Conservation (phyloP, 176 grass and related monocot genomes). For the Raddia guianensis region DNA sequence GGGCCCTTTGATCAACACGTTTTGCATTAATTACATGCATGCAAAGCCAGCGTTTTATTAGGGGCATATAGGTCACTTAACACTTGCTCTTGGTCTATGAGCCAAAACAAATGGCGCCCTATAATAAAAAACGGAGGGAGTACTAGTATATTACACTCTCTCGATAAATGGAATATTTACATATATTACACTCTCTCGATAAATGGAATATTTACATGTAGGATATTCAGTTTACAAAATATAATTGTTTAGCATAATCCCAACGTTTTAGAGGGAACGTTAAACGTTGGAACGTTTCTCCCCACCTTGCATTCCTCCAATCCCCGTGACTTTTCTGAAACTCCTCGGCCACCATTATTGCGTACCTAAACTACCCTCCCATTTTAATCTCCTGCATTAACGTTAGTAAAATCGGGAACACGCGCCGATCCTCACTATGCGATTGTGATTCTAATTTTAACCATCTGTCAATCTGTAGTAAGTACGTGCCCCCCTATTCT, state of each 20-base stretch:
- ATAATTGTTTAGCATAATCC: neutral
- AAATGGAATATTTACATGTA: no score
- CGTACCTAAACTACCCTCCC: conserved; percentile 18
- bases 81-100: no score
- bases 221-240: no score
- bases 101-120: no score
- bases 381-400: conserved; percentile 43
- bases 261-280: neutral
- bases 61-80: no score
- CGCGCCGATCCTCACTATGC: neutral
- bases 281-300: neutral
- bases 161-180: no score
- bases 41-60: no score
- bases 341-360: conserved; percentile 32
- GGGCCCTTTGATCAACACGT: no score
- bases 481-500: neutral
- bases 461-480: neutral
- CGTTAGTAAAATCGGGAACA: neutral
- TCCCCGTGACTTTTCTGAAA: conserved; percentile 29
- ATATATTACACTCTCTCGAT: no score
- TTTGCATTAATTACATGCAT: no score
- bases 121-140: no score
- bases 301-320: neutral
- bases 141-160: no score
- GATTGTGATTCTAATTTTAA: conserved; percentile 39